A percentile compares a stretch with the other conserved stretches of the same genome.
Evolutionary conservation across 1,284 basidiomycete species (phyloP).

Genomic region (Apiotrichum brassicae): DNA sequence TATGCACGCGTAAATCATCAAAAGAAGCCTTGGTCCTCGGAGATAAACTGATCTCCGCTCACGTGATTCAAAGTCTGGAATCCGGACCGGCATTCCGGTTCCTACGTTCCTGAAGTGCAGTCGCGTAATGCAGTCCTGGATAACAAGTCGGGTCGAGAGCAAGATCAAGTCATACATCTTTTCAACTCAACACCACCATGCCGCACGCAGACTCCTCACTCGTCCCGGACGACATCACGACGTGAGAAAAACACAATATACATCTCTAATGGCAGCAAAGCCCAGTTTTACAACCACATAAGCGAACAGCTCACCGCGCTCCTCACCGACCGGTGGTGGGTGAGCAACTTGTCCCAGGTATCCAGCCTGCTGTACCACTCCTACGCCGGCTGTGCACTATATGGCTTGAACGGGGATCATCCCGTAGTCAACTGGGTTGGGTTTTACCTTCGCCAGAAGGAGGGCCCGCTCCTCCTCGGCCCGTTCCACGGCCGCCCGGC

Average conservation of each 20-base stretch:
- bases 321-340: conserved; percentile 66
- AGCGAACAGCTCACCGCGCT: conserved; percentile 58
- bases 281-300: conserved; percentile 71
- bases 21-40: no score
- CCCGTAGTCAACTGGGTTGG: conserved; percentile 78
- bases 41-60: no score
- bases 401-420: conserved; percentile 51
- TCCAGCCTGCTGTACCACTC: conserved; percentile 72
- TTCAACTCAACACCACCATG: conserved; percentile 57
- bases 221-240: conserved; percentile 60
- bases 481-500: conserved; percentile 85
- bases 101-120: no score
- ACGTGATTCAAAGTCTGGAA: no score
- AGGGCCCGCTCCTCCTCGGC: conserved; percentile 56
- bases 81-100: no score
- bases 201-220: conserved; percentile 74
- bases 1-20: no score
- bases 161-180: no score
- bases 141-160: no score
- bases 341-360: conserved; percentile 78
- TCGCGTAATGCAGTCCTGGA: no score
- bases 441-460: conserved; percentile 66
- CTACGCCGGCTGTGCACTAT: conserved; percentile 59
- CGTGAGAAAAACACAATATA: no score
- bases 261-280: conserved; percentile 47